phyloP scores from a whole-genome alignment of 768 basidiomycete species.

The Bullera alba region DNA sequence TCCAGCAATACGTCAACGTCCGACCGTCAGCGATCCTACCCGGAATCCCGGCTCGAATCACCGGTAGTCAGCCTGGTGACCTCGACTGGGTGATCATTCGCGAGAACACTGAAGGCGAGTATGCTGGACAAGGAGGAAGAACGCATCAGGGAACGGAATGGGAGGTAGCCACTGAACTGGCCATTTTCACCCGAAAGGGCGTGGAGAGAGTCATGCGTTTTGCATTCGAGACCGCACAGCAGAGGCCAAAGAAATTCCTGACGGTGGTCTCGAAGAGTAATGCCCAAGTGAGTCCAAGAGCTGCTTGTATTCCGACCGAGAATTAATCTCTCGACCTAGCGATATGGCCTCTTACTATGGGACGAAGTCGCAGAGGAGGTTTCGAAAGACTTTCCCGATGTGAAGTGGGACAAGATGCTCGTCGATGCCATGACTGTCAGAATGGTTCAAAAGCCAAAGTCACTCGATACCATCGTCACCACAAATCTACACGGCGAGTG shows the following conservation, averaged over 20 bases:
- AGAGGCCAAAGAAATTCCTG: constrained; percentile 52
- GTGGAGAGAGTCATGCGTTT: constrained; percentile 54
- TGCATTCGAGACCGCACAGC: constrained; percentile 54
- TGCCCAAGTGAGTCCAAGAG: constrained; percentile 40
- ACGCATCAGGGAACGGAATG: constrained; percentile 38
- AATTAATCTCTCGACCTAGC: no score
- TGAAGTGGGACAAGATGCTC: constrained; percentile 39
- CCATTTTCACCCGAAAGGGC: constrained; percentile 53
- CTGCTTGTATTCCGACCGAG: no score
- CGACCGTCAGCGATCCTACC: constrained; percentile 53
- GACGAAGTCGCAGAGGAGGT: constrained; percentile 49
- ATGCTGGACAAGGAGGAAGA: constrained; percentile 51
- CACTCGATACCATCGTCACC: constrained; percentile 55
- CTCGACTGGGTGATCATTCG: constrained; percentile 56
- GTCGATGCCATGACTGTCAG: constrained; percentile 53
- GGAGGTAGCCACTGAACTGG: constrained; percentile 45
- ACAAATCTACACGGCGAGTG: constrained; percentile 53
- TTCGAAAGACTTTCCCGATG: constrained; percentile 53
- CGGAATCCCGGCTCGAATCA: constrained; percentile 52
- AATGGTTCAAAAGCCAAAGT: constrained; percentile 52
- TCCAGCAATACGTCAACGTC: constrained; percentile 51
- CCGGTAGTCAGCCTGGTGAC: constrained; percentile 48
- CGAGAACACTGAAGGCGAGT: constrained; percentile 58
- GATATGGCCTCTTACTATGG: constrained; percentile 40
- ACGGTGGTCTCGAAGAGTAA: constrained; percentile 56